These are phyloP conservation scores for Xylariomycetidae sp. DNA, from an alignment of 2,329 filamentous ascomycete species.

Conservation along the genomic window DNA sequence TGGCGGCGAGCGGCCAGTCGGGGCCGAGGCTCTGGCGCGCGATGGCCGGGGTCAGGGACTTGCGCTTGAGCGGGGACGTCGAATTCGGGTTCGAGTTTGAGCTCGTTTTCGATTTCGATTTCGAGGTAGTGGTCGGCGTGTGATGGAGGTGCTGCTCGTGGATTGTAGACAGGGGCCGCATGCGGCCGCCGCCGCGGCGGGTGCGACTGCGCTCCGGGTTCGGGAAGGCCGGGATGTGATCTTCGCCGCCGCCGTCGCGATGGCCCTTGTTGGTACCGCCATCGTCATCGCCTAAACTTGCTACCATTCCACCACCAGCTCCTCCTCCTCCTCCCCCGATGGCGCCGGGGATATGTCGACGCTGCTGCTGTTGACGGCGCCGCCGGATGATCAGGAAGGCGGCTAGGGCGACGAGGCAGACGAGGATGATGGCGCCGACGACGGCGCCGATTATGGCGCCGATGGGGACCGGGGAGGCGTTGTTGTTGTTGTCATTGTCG, in stretches of 20 bases:
- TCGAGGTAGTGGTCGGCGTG: too few relatives aligned
- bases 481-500: not conserved
- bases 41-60: conserved; percentile 5
- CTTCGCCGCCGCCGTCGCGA: not conserved
- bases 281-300: not conserved
- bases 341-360: not conserved
- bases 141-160: too few relatives aligned
- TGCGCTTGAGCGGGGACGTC: conserved; percentile 6
- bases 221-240: too few relatives aligned
- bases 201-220: too few relatives aligned
- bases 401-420: conserved; percentile 11
- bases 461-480: conserved; percentile 5
- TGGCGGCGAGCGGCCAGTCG: conserved; percentile 22
- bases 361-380: conserved; percentile 1
- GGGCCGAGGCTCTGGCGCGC: conserved; percentile 15
- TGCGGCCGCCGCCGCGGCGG: conserved; percentile 1
- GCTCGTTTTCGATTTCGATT: too few relatives aligned
- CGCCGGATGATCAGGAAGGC: conserved; percentile 10
- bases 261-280: not conserved
- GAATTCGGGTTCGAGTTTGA: too few relatives aligned
- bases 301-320: not conserved
- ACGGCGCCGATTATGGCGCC: conserved; percentile 20
- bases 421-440: conserved; percentile 13
- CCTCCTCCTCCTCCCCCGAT: too few relatives aligned
- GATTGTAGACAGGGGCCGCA: conserved; percentile 18